Percentiles rank a stretch among this genome's conserved stretches.
Evolutionary conservation across 371 early-diverging fungal genomes (phyloP).

Genomic region (Batkoa obscura): DNA sequence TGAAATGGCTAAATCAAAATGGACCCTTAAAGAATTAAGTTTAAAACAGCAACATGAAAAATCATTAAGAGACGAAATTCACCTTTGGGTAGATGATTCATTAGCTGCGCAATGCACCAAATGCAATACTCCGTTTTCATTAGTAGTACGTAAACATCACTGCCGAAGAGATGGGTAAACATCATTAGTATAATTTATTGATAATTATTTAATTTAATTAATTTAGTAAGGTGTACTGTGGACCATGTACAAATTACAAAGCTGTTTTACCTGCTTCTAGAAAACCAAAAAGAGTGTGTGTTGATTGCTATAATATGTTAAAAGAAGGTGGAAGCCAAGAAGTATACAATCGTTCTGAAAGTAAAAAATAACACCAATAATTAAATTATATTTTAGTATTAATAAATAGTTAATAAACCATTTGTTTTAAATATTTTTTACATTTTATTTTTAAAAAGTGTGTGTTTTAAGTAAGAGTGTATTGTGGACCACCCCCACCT

Average conservation of each 20-base stretch:
- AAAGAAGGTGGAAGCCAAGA: no score
- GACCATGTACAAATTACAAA: neutral
- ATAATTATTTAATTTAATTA: neutral
- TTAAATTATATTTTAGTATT: no score
- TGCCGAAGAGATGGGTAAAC: constrained; percentile 6
- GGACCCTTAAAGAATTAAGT: neutral
- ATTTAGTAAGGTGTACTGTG: constrained; percentile 6
- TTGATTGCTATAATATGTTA: no score
- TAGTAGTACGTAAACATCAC: constrained; percentile 3
- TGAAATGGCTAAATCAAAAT: constrained; percentile 6
- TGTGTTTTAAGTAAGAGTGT: constrained; percentile 10
- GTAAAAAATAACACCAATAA: no score
- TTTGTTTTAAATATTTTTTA: no score
- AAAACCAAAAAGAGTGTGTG: constrained; percentile 3
- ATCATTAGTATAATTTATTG: neutral
- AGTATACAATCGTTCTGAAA: no score
- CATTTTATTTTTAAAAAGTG: no score
- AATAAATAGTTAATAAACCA: no score
- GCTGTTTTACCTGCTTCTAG: neutral
- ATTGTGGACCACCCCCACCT: constrained; percentile 82
- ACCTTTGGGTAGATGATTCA: constrained; percentile 2
- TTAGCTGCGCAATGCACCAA: constrained; percentile 3
- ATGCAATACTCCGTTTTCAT: neutral
- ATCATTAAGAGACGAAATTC: neutral
- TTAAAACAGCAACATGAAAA: neutral